Evolutionary conservation across 768 basidiomycete genomes (phyloP).

Genomic region (Podaxis pistillaris): DNA sequence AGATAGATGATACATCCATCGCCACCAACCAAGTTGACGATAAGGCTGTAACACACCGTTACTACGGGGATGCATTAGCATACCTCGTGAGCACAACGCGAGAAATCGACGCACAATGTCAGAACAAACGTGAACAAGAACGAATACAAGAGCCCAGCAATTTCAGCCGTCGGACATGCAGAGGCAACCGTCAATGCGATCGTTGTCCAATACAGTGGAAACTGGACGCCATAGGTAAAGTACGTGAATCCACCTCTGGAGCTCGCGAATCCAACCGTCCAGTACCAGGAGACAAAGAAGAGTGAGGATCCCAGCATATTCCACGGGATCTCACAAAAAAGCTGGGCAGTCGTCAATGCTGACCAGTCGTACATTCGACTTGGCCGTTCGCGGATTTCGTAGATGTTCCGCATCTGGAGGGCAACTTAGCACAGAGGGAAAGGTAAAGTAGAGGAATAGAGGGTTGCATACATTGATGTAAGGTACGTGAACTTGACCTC

Average conservation of each 20-base stretch:
- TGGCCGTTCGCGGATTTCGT: slow-evolving; percentile 66
- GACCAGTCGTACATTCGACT: slow-evolving; percentile 68
- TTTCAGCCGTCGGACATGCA: slow-evolving; percentile 58
- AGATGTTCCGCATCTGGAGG: slow-evolving; percentile 50
- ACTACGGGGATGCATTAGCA: slow-evolving; percentile 25
- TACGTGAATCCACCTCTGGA: slow-evolving; percentile 59
- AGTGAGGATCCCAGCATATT: slow-evolving; percentile 59
- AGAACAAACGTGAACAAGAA: slow-evolving; percentile 62
- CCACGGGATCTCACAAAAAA: slow-evolving; percentile 62
- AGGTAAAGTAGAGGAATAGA: neutral
- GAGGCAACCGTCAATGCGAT: slow-evolving; percentile 61
- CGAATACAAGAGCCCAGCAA: slow-evolving; percentile 56
- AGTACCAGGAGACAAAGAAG: slow-evolving; percentile 74
- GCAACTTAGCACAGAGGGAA: neutral
- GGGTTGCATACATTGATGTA: slow-evolving; percentile 41
- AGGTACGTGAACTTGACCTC: slow-evolving; percentile 63
- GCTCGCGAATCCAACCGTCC: slow-evolving; percentile 61
- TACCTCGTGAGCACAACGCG: slow-evolving; percentile 11
- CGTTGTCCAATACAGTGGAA: slow-evolving; percentile 65
- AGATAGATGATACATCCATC: slow-evolving; percentile 64
- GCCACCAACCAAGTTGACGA: slow-evolving; percentile 62
- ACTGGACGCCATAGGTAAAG: slow-evolving; percentile 52
- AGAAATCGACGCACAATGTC: slow-evolving; percentile 46
- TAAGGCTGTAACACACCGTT: slow-evolving; percentile 71
- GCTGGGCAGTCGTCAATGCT: slow-evolving; percentile 52